Conservation (phyloP, 331 rosid genomes). For the Pyrus hybrid region DNA sequence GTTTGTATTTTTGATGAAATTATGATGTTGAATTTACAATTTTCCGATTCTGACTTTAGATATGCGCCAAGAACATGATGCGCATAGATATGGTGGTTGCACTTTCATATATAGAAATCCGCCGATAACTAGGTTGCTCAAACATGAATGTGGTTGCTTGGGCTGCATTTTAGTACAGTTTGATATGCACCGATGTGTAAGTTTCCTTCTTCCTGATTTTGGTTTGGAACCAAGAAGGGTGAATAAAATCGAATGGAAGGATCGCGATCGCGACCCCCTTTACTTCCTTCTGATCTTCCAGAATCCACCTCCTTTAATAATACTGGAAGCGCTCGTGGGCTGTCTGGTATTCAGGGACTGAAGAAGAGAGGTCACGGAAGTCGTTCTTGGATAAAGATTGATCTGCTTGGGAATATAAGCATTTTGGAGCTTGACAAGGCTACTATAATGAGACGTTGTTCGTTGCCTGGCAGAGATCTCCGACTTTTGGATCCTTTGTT, state of each 20-base stretch:
- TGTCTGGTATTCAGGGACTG: constrained; percentile 34
- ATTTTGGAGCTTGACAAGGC: constrained; percentile 80
- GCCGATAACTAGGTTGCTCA: not conserved
- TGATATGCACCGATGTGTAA: constrained; percentile 5
- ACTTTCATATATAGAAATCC: not conserved
- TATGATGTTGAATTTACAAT: not conserved
- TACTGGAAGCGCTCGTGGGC: constrained; percentile 33
- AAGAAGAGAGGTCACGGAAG: constrained; percentile 87
- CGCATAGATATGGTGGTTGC: not conserved
- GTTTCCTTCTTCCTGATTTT: not conserved
- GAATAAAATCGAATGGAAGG: constrained; percentile 38
- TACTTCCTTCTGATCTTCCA: constrained; percentile 22
- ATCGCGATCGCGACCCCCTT: constrained; percentile 22
- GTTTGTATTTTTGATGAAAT: not conserved
- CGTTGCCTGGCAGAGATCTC: constrained; percentile 88
- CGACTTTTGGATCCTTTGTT: constrained; percentile 88
- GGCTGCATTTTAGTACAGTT: constrained; percentile 4
- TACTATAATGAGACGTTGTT: constrained; percentile 79
- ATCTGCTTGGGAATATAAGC: constrained; percentile 49
- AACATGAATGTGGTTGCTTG: constrained; percentile 12
- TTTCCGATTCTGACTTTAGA: constrained; percentile 2
- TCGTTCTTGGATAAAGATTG: constrained; percentile 90
- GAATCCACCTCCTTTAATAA: constrained; percentile 25
- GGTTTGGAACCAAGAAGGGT: constrained; percentile 6
- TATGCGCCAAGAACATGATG: constrained; percentile 10